phyloP scores from a whole-genome alignment of 164 flowering plant species.

The Akebia trifoliata region DNA sequence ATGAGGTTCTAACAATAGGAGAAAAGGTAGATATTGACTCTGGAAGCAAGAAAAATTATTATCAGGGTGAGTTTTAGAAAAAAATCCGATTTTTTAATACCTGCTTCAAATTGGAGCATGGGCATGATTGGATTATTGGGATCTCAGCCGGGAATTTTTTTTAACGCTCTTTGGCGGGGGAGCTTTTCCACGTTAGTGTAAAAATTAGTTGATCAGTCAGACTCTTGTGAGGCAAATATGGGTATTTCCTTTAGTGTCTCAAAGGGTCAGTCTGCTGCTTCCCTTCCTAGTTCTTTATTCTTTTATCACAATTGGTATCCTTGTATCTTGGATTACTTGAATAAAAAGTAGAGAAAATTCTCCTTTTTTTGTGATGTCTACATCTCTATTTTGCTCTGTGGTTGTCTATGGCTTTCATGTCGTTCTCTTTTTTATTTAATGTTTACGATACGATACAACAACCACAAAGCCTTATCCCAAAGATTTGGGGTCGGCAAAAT shows the following conservation, averaged over 20 bases:
- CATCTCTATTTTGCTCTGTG: too few species aligned
- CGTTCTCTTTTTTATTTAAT: too few species aligned
- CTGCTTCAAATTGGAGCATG: constrained; percentile 35
- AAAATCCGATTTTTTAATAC: constrained; percentile 75
- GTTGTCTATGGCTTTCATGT: too few species aligned
- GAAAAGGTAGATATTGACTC: constrained; percentile 20
- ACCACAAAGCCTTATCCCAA: too few species aligned
- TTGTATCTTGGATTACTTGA: constrained; percentile 20
- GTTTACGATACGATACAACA: too few species aligned
- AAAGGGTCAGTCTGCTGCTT: constrained; percentile 32
- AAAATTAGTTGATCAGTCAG: constrained; percentile 28
- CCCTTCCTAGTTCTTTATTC: constrained; percentile 36
- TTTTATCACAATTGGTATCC: constrained; percentile 33
- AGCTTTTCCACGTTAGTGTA: too few species aligned
- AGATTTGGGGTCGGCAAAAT: too few species aligned
- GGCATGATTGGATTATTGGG: constrained; percentile 34
- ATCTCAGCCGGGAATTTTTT: constrained; percentile 42
- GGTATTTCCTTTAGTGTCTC: constrained; percentile 26
- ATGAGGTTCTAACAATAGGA: constrained; percentile 44
- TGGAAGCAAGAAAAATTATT: constrained; percentile 41
- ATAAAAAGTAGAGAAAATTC: constrained; percentile 23
- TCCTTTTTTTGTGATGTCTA: background rate
- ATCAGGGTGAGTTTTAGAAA: constrained; percentile 34
- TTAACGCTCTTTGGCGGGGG: constrained; percentile 45
- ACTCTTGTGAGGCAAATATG: constrained; percentile 33